Evolutionary conservation across 2,329 filamentous ascomycete species (phyloP), one percentile per base, ranked within the genome.

Genomic region (Fusarium pseudonygamai): DNA sequence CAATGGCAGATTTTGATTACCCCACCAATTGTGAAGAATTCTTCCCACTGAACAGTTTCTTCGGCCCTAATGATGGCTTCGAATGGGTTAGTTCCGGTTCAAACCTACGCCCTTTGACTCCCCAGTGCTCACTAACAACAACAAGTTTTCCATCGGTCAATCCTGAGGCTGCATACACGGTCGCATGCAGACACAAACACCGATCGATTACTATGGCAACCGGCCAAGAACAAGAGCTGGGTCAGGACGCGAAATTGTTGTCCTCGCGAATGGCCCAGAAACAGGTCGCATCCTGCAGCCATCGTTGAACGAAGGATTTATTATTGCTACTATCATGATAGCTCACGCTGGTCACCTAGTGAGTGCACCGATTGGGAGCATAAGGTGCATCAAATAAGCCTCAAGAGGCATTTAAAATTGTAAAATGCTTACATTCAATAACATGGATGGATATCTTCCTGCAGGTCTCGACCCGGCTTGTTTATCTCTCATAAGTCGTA

Each of bases 51-150:
- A 83, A 85, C 26, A 80, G 73, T 59, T 79, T 84, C 32, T 75
- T 85, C 40, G 79, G 77, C 40, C 76, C 78, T 42, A 72, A 77
- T 1, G 79, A 79, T 28, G 74, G 79, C 22, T 75, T 84, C 43
- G 83, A 86, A 64, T 86, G 84, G 84, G 84, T 84, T 79, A 69
- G 82, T 52, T 12, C 52, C 24, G 42, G 28, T 69, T 24, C 28
- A 43, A 43, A 9, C 56, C 20, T 49, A 32, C 43, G 34, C 40
- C 39, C 53, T 56, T 57, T 6, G 10, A 37, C 34, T 60, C 10
- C 43, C 30, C 56, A 36, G 30, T 58, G 32, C 69, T 56, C 63
- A 32, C 53, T 59, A 26, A 58, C 57, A 50, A 49, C 57, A 67
- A 40, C 12, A 52, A 81, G 78, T 72, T 73, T 36, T 76, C 73